phyloP scores from a whole-genome alignment of 192 early-diverging fungal genomes.

The Diversispora eburnea region DNA sequence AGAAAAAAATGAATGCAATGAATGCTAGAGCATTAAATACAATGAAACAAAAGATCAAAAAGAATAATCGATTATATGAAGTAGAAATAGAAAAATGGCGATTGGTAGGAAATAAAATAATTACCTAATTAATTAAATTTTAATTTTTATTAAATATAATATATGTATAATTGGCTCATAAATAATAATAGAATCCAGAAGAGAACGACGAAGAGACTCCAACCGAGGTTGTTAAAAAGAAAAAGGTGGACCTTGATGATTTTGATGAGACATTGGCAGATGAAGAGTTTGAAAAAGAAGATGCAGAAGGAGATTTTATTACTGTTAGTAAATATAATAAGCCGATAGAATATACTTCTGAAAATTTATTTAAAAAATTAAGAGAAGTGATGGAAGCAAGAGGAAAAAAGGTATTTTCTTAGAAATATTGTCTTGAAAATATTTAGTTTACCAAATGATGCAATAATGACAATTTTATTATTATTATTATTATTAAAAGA shows the following conservation, averaged over 20 bases:
- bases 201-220: constrained; percentile 45
- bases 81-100: constrained; percentile 65
- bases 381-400: constrained; percentile 73
- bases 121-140: no score
- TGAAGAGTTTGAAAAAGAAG: constrained; percentile 28
- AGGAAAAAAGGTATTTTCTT: constrained; percentile 76
- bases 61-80: constrained; percentile 77
- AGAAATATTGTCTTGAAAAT: background rate
- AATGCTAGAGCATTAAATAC: constrained; percentile 81
- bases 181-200: constrained; percentile 35
- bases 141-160: no score
- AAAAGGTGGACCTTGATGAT: constrained; percentile 9
- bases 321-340: constrained; percentile 68
- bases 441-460: no score
- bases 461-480: no score
- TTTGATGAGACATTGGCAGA: constrained; percentile 3
- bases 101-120: constrained; percentile 33
- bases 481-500: constrained; percentile 44
- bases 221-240: constrained; percentile 44
- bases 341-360: constrained; percentile 57
- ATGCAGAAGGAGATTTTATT: constrained; percentile 62
- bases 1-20: constrained; percentile 81
- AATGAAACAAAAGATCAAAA: constrained; percentile 91
- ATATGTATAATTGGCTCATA: background rate
- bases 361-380: constrained; percentile 83